These are phyloP conservation scores for Vaccinium myrtillus DNA, from an alignment of 148 eudicot genomes.

Conservation along the genomic window DNA sequence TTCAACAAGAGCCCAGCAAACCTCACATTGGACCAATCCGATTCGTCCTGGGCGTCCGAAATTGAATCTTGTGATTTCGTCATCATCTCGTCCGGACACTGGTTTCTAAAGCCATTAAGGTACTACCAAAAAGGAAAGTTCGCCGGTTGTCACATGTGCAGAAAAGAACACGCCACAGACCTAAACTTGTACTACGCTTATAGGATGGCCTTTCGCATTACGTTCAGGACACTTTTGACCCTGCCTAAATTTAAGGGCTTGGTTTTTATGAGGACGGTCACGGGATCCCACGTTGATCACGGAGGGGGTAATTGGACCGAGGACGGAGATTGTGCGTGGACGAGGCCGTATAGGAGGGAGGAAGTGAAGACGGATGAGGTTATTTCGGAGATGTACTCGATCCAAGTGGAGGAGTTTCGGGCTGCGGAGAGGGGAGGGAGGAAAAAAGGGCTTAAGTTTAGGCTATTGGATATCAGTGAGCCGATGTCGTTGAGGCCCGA, in stretches of 20 bases:
- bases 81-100: conserved; percentile 52
- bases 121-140: conserved; percentile 41
- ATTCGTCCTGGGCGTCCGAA: conserved; percentile 45
- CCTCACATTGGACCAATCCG: conserved; percentile 49
- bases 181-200: conserved; percentile 38
- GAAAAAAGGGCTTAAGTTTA: conserved; percentile 28
- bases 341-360: conserved; percentile 34
- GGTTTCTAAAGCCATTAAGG: conserved; percentile 45
- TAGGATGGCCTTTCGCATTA: conserved; percentile 45
- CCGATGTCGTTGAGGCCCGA: conserved; percentile 33
- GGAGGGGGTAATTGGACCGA: conserved; percentile 44
- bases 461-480: conserved; percentile 35
- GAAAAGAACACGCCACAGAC: conserved; percentile 22
- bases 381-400: conserved; percentile 38
- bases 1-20: conserved; percentile 23
- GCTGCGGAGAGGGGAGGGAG: conserved; percentile 39
- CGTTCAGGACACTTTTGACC: conserved; percentile 38
- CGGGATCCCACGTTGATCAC: conserved; percentile 54
- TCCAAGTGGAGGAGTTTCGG: conserved; percentile 53
- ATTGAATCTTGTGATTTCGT: conserved; percentile 48
- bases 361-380: conserved; percentile 38
- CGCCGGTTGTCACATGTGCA: conserved; percentile 54
- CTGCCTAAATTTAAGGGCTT: conserved; percentile 42
- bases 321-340: conserved; percentile 56
- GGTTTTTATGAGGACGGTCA: conserved; percentile 49